Evolutionary conservation across 352 stramenopile species (phyloP).

Genomic region (Pythium sukuiense): DNA sequence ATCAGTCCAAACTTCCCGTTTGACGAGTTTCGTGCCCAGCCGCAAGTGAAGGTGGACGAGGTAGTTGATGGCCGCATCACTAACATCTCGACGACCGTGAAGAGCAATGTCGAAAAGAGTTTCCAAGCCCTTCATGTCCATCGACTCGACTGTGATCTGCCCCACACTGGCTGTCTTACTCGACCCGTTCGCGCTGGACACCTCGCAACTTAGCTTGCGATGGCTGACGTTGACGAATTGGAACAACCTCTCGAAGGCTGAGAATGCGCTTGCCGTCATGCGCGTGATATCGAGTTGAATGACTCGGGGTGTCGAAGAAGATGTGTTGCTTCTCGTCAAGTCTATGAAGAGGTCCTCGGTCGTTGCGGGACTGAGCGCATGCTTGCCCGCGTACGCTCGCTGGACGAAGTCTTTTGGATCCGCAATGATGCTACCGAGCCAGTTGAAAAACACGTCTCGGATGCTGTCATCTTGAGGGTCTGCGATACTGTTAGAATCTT

Average conservation of each 20-base stretch:
- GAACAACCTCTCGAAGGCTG: constrained; percentile 35
- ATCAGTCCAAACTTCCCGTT: constrained; percentile 29
- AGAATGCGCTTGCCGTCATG: constrained; percentile 29
- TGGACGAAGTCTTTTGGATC: constrained; percentile 75
- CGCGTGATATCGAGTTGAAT: constrained; percentile 19
- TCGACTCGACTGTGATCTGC: constrained; percentile 27
- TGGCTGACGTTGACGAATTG: constrained; percentile 34
- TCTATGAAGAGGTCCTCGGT: constrained; percentile 30
- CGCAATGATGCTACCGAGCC: constrained; percentile 64
- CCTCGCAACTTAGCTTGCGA: constrained; percentile 20
- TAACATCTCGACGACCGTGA: constrained; percentile 16
- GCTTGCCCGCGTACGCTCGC: constrained; percentile 58
- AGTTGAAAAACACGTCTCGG: constrained; percentile 68
- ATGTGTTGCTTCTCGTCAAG: constrained; percentile 4
- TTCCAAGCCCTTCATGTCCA: constrained; percentile 35
- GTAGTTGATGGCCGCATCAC: constrained; percentile 24
- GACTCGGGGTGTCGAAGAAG: constrained; percentile 5
- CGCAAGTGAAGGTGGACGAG: constrained; percentile 28
- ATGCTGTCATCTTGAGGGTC: background rate
- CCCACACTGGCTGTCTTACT: background rate
- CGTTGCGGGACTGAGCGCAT: constrained; percentile 41
- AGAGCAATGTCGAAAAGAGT: constrained; percentile 29
- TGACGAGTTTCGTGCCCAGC: constrained; percentile 28
- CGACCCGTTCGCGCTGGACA: background rate
- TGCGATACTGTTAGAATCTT: background rate